These are phyloP conservation scores for Ceratocystis eucalypticola DNA, from an alignment of 2,329 filamentous ascomycete species.

Conservation along the genomic window DNA sequence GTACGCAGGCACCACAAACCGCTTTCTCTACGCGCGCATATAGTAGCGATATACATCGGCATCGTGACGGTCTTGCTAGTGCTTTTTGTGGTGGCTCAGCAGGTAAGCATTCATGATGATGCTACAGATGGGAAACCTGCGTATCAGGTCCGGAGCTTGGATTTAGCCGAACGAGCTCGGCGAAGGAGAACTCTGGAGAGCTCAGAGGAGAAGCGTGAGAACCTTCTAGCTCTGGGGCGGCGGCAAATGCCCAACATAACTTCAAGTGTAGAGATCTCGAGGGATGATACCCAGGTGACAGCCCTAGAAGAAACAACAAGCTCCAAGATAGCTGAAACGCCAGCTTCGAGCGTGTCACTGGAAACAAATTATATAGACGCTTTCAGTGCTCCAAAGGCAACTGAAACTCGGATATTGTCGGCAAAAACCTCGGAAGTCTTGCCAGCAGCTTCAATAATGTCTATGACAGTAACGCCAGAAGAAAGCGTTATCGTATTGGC, in stretches of 20 bases:
- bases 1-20: slow-evolving; percentile 9
- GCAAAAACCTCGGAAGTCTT: too few species aligned
- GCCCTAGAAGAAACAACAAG: neutral
- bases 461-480: neutral
- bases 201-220: neutral
- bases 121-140: neutral
- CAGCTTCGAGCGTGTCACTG: neutral
- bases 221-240: neutral
- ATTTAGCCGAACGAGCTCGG: neutral
- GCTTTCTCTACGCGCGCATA: neutral
- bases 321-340: neutral
- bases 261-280: neutral
- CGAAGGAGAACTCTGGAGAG: neutral
- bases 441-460: neutral
- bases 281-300: neutral
- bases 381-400: too few species aligned
- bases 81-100: slow-evolving; percentile 4
- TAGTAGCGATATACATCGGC: neutral
- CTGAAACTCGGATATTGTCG: neutral
- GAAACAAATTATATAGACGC: neutral
- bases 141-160: slow-evolving; percentile 10
- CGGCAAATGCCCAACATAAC: neutral
- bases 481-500: neutral
- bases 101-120: slow-evolving; percentile 8
- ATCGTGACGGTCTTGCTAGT: slow-evolving; percentile 7